These are phyloP conservation scores for Aspergillus baeticus DNA, from an alignment of 495 filamentous ascomycete genomes.

Conservation along the genomic window DNA sequence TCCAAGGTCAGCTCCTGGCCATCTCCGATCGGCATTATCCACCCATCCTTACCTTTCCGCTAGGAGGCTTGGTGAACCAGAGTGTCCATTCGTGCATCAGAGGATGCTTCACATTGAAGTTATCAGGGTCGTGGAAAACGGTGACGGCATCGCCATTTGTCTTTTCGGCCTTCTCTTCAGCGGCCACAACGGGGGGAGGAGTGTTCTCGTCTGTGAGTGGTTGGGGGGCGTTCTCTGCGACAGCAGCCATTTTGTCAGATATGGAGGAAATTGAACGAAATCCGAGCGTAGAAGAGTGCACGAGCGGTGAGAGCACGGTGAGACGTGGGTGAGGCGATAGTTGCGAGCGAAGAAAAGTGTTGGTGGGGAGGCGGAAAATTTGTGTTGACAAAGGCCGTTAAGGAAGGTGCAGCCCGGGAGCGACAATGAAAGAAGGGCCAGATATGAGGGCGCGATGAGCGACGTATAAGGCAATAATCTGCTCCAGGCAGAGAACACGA, in stretches of 20 bases:
- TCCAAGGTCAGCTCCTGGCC: conserved; percentile 16
- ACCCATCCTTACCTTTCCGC: conserved; percentile 72
- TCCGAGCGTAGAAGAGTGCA: conserved; percentile 5
- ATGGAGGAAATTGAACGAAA: conserved; percentile 4
- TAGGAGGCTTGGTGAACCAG: conserved; percentile 99
- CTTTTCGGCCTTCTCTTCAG: conserved; percentile 31
- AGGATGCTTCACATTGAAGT: conserved; percentile 99
- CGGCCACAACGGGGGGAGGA: conserved; percentile 28
- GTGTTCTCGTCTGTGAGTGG: conserved; percentile 44
- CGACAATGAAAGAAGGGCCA: not conserved
- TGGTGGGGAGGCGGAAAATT: conserved; percentile 25
- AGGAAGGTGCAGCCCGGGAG: conserved; percentile 32
- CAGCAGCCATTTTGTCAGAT: conserved; percentile 39
- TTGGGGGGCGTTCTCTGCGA: conserved; percentile 40
- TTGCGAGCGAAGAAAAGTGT: conserved; percentile 32
- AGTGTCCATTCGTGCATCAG: conserved; percentile 95
- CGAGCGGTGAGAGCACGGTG: conserved; percentile 18
- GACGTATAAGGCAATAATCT: conserved; percentile 25
- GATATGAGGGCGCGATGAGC: conserved; percentile 7
- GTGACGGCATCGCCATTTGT: conserved; percentile 65
- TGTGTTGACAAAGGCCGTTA: conserved; percentile 17
- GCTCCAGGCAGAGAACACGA: conserved; percentile 45
- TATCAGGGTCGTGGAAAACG: conserved; percentile 94
- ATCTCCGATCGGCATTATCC: conserved; percentile 10
- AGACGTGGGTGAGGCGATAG: conserved; percentile 21